Evolutionary conservation across 345 rosid species (phyloP).

Genomic region (Sonneratia alba): DNA sequence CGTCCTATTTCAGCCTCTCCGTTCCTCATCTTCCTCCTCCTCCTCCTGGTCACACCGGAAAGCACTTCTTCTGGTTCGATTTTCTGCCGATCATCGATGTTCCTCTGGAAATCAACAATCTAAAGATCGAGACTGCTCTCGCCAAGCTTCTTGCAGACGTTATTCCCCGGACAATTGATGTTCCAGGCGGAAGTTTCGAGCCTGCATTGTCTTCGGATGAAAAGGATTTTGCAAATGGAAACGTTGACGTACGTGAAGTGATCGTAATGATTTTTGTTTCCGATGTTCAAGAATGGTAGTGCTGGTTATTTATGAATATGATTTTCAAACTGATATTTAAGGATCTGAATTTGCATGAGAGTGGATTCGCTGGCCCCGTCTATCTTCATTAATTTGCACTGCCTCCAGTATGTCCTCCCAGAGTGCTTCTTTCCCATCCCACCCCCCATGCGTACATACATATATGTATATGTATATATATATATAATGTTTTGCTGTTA

Average conservation of each 20-base stretch:
- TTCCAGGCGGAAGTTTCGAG: conserved; percentile 21
- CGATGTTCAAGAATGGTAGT: not conserved
- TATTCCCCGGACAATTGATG: conserved; percentile 37
- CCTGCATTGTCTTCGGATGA: conserved; percentile 6
- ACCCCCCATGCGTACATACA: no score
- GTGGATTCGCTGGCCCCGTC: no score
- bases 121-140: conserved; percentile 44
- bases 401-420: not conserved
- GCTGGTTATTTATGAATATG: not conserved
- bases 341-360: not conserved
- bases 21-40: conserved; percentile 30
- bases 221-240: conserved; percentile 3
- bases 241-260: not conserved
- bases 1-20: conserved; percentile 50
- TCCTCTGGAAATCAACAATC: conserved; percentile 22
- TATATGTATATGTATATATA: no score
- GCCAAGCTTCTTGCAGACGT: conserved; percentile 45
- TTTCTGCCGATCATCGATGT: conserved; percentile 13
- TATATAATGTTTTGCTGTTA: not conserved
- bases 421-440: no score
- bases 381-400: not conserved
- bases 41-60: conserved; percentile 16
- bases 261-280: not conserved
- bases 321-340: not conserved
- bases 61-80: conserved; percentile 21